Base-by-base conservation (phyloP, 345 rosid genomes). In the Limnanthes douglasii region DNA sequence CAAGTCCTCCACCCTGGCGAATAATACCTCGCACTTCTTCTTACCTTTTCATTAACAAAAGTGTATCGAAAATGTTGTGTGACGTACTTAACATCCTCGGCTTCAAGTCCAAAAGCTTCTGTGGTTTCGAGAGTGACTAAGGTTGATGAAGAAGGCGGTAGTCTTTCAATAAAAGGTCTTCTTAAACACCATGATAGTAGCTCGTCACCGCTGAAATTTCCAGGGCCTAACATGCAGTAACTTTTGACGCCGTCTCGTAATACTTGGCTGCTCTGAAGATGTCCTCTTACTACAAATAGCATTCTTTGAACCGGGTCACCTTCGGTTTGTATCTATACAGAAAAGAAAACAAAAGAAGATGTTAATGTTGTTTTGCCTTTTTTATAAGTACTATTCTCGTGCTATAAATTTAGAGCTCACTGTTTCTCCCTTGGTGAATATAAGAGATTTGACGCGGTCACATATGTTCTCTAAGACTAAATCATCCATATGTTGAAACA, bases 1-100 rank as follows among this genome's bases (percentile, higher is more conserved):
- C 95, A 90, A 5, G 98, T 84, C 14, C 98, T 54, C 98, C 98
- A 90, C 5, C 95, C 98, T 0, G 98, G 95, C 6, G 98, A 90
- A 37, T 90, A 84, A 37, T 75, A 84, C 45, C 98, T 69, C 0
- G 95, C 95, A 38, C 98, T 83, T 42, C 98, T 68, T 66, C 72
- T 90, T 31, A 90, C 94, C 51, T 69, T 70, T 21, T 83, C 95
- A 1, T 83, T 90, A 1, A 79, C 92, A 48, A 90, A 90, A 11
- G 95, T 90, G 70, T 90, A 90, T 23, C 98, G 69, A 28, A 90
- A 90, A 61, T 90, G 98, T 7, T 84, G 98, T 0, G 98, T 83
- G 15, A 83, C 98, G 16, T 90, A 90, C 46, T 77, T 83, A 2
- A 90, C 81, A 8, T 90, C 98, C 25, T 70, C 75, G 0, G 98